phyloP scores from a whole-genome alignment of 768 basidiomycete genomes.

The Boletus huronensis region DNA sequence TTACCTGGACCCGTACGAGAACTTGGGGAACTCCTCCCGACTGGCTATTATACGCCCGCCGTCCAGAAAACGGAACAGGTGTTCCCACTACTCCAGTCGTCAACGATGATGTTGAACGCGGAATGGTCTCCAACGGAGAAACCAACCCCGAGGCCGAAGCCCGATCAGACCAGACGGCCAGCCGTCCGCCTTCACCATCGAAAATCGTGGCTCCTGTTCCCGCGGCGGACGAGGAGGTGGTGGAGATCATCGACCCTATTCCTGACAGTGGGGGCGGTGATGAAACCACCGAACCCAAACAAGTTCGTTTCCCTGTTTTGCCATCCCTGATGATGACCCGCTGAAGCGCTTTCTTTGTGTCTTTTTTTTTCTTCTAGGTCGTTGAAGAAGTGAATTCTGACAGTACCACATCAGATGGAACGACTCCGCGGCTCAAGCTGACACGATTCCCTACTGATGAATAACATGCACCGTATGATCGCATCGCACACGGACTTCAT shows the following conservation, averaged over 20 bases:
- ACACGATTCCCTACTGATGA: slow-evolving; percentile 36
- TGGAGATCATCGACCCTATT: neutral
- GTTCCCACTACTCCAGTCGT: neutral
- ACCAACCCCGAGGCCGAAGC: neutral
- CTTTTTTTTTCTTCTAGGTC: slow-evolving; percentile 13
- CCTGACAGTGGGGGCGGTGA: neutral
- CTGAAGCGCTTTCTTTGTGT: slow-evolving; percentile 15
- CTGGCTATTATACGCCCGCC: slow-evolving; percentile 41
- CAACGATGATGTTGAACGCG: slow-evolving; percentile 22
- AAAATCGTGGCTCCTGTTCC: neutral
- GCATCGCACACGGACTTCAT: neutral
- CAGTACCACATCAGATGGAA: neutral
- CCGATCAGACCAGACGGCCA: neutral
- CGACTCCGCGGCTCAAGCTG: slow-evolving; percentile 11
- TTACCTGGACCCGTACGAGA: slow-evolving; percentile 39
- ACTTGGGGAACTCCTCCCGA: slow-evolving; percentile 36
- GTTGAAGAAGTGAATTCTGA: neutral
- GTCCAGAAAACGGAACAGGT: slow-evolving; percentile 8
- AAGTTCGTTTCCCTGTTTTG: slow-evolving; percentile 22
- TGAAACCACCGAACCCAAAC: neutral
- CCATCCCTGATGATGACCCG: neutral
- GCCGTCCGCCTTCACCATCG: neutral
- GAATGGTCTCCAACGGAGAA: slow-evolving; percentile 4
- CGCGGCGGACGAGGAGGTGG: neutral
- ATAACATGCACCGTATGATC: slow-evolving; percentile 30